A percentile compares a stretch with the other conserved stretches of the same genome.
phyloP scores from a whole-genome alignment of 805 yeast species.

The Metschnikowia sp. region DNA sequence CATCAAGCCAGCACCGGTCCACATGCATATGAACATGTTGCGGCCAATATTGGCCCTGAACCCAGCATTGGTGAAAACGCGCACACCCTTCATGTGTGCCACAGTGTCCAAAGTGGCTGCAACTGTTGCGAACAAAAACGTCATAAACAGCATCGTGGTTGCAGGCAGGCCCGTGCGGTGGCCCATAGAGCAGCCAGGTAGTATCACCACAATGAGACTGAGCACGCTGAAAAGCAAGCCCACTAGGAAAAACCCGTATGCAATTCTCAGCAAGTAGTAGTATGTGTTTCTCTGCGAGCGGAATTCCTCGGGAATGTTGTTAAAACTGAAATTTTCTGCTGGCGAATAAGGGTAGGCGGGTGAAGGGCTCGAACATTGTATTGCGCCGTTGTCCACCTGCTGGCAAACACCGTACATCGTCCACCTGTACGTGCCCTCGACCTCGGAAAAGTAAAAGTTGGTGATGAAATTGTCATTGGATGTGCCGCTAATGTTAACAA shows the following conservation, averaged over 20 bases:
- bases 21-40: conserved; percentile 56
- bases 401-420: conserved; percentile 26
- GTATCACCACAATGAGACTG: conserved; percentile 41
- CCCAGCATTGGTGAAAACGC: conserved; percentile 45
- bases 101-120: conserved; percentile 53
- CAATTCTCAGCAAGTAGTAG: conserved; percentile 59
- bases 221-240: conserved; percentile 59
- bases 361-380: conserved; percentile 17
- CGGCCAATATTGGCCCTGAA: conserved; percentile 42
- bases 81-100: conserved; percentile 51
- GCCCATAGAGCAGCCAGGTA: conserved; percentile 8
- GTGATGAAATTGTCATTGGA: conserved; percentile 19
- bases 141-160: conserved; percentile 8
- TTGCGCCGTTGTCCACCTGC: conserved; percentile 16
- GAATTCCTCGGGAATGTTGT: conserved; percentile 50
- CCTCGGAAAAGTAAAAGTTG: conserved; percentile 27
- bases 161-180: conserved; percentile 10
- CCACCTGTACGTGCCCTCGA: conserved; percentile 26
- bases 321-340: conserved; percentile 22
- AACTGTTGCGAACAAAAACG: conserved; percentile 43
- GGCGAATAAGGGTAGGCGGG: conserved; percentile 36
- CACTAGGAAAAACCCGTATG: conserved; percentile 35
- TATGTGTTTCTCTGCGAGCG: conserved; percentile 45
- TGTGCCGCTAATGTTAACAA: conserved; percentile 28
- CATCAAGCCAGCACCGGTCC: conserved; percentile 46